Conservation (phyloP, 345 rosid species). For the Noccaea bulbosa region DNA sequence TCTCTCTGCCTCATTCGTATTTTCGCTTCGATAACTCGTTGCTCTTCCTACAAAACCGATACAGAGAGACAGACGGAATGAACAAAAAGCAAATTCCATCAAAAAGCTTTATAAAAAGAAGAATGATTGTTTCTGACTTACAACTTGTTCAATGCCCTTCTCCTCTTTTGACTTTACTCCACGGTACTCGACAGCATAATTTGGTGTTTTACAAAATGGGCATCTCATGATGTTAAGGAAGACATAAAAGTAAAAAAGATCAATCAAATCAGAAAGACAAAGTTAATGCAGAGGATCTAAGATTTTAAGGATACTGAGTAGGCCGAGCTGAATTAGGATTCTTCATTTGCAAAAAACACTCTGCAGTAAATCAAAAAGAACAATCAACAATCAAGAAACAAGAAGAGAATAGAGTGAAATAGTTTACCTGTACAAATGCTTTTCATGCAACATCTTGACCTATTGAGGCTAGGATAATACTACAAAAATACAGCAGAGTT, state of each 20-base stretch:
- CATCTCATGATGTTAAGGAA: constrained; percentile 76
- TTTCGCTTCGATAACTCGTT: constrained; percentile 94
- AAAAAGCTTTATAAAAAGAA: not conserved
- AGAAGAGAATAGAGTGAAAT: not conserved
- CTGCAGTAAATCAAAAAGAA: constrained; percentile 52
- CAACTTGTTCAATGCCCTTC: constrained; percentile 94
- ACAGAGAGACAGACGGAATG: not conserved
- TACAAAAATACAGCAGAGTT: constrained; percentile 39
- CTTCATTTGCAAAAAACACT: constrained; percentile 99
- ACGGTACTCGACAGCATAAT: constrained; percentile 94
- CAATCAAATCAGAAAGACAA: not conserved
- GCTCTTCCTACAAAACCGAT: constrained; percentile 74
- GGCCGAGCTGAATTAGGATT: constrained; percentile 90
- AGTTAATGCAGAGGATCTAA: not conserved
- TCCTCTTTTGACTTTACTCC: constrained; percentile 96
- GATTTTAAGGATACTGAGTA: constrained; percentile 91
- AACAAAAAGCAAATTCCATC: not conserved
- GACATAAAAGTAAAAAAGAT: constrained; percentile 24
- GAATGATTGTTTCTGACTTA: constrained; percentile 48
- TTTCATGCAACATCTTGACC: constrained; percentile 94
- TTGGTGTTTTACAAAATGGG: constrained; percentile 95
- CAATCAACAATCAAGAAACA: constrained; percentile 4
- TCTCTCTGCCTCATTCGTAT: constrained; percentile 88
- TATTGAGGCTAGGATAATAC: constrained; percentile 96
- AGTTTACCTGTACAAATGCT: constrained; percentile 91